Conservation (phyloP, 352 stramenopile genomes). For the Pythium sukuiense region DNA sequence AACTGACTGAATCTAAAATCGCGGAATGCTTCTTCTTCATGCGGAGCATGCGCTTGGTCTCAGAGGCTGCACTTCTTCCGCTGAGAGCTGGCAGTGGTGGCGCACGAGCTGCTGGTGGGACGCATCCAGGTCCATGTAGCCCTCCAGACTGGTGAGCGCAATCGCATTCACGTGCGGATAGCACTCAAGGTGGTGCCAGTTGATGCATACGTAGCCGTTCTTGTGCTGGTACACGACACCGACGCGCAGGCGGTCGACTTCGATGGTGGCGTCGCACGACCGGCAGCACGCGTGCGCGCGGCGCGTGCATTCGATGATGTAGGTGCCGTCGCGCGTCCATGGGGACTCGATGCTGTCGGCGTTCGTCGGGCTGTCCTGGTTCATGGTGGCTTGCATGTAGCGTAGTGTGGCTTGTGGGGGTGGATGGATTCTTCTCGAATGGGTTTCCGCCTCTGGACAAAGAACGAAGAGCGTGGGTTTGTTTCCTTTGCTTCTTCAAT, state of each 20-base stretch:
- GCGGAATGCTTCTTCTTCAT: slow-evolving; percentile 2
- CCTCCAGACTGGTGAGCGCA: slow-evolving; percentile 62
- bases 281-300: slow-evolving; percentile 74
- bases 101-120: slow-evolving; percentile 58
- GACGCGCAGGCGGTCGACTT: slow-evolving; percentile 62
- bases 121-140: slow-evolving; percentile 61
- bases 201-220: slow-evolving; percentile 84
- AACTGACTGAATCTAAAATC: background rate
- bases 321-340: slow-evolving; percentile 76
- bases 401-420: background rate
- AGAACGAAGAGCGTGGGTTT: background rate
- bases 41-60: slow-evolving; percentile 28
- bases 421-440: background rate
- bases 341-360: slow-evolving; percentile 40
- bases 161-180: slow-evolving; percentile 62
- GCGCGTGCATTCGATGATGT: slow-evolving; percentile 78
- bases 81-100: slow-evolving; percentile 19
- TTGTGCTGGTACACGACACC: slow-evolving; percentile 81
- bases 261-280: slow-evolving; percentile 69
- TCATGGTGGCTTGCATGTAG: slow-evolving; percentile 19
- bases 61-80: slow-evolving; percentile 13
- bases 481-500: background rate
- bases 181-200: slow-evolving; percentile 85
- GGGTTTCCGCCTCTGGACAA: background rate
- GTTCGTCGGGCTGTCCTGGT: slow-evolving; percentile 26